Base-by-base conservation (phyloP, 2,329 filamentous ascomycete species). In the Colletotrichum tanaceti region DNA sequence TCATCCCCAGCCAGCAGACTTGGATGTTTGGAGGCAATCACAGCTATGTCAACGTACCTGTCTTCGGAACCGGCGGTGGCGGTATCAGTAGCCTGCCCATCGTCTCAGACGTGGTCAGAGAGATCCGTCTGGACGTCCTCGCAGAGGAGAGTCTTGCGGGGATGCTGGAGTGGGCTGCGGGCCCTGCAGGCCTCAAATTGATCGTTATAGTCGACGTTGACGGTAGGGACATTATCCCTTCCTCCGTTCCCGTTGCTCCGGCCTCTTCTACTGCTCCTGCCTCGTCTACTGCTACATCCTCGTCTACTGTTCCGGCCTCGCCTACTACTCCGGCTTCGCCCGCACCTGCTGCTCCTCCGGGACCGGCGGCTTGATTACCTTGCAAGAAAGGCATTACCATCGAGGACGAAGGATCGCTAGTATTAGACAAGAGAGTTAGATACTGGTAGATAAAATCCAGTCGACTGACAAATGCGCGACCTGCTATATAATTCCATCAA, bases 111-210 rank as follows among this genome's bases (percentile, higher is more conserved):
- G 58, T 70, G 1, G 39, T 70, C 20, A n/a, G 63, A 1, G 63
- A 63, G 38, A 39, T 46, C 1, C 35, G 64, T 14, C 49, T 70
- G 0, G 64, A 66, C 20, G 24, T 2, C 5, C 38, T 70, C 18
- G 52, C 44, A 3, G 67, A 49, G 44, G 58, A 5, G 1, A 41
- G 28, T 13, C 20, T 68, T 9, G 22, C 10, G 0, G 67, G 57
- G 5, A 3, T 67, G 38, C 16, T 70, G 39, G 63, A 63, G 41
- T 70, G 67, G 67, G 52, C 35, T 14, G 20, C 14, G 14, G 49
- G 65, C 5, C 49, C 65, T 18, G 50, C 16, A 3, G 67, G 57
- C 9, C 63, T 70, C 35, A 70, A 70, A n/a, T 16, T 70, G 22
- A 54, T 66, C 2, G 38, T 63, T 22, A 20, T 58, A 0, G 67